Evolutionary conservation across 2,329 filamentous ascomycete species (phyloP).

Genomic region (Penicillium psychrosexuale): DNA sequence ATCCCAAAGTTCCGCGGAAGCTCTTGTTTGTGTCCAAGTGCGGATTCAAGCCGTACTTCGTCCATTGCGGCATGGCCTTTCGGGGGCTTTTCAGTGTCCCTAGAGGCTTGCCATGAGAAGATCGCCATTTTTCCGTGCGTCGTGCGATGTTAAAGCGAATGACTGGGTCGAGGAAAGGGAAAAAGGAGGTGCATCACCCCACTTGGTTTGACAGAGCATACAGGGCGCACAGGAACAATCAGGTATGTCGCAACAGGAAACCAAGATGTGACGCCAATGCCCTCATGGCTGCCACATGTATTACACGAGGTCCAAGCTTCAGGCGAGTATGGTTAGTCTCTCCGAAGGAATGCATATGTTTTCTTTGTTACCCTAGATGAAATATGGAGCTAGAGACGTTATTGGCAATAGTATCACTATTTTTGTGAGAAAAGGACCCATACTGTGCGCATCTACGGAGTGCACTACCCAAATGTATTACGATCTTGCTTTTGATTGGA

Average conservation of each 20-base stretch:
- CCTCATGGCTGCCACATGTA: constrained; percentile 29
- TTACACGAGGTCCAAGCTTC: constrained; percentile 2
- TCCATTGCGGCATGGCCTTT: constrained; percentile 19
- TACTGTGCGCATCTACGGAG: background rate
- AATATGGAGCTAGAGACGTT: constrained; percentile 1
- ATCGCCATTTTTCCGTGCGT: constrained; percentile 9
- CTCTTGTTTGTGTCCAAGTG: constrained; percentile 57
- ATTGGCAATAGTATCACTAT: constrained; percentile 12
- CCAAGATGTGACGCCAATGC: constrained; percentile 18
- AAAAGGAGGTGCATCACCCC: constrained; percentile 5
- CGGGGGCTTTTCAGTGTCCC: constrained; percentile 1
- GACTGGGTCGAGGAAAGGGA: background rate
- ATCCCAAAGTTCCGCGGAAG: constrained; percentile 58
- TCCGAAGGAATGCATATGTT: background rate
- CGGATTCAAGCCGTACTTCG: constrained; percentile 25
- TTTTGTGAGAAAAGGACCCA: background rate
- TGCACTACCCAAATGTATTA: background rate
- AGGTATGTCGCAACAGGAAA: constrained; percentile 11
- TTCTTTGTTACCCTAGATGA: background rate
- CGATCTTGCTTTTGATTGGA: background rate
- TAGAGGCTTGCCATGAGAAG: constrained; percentile 1
- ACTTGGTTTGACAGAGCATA: background rate
- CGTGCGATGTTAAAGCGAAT: background rate
- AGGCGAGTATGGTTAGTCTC: constrained; percentile 1
- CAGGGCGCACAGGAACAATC: constrained; percentile 7